Conservation (phyloP, 2,329 filamentous ascomycete genomes). For the Escovopsis sp. region DNA sequence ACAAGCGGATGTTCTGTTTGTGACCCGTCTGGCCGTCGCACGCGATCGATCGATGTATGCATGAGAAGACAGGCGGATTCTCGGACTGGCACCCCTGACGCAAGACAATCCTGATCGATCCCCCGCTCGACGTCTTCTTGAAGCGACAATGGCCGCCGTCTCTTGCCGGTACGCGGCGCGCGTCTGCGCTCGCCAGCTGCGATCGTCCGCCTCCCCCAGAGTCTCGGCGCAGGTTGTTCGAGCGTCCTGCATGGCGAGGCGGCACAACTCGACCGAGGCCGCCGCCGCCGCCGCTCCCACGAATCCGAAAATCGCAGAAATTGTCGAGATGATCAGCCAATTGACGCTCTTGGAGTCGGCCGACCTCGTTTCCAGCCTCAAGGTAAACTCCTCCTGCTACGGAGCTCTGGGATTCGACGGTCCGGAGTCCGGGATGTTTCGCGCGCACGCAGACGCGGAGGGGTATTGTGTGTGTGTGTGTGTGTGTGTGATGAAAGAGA, state of each 20-base stretch:
- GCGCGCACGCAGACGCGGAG: too few species aligned
- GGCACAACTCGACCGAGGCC: constrained; percentile 80
- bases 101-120: too few species aligned
- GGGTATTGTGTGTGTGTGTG: too few species aligned
- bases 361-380: constrained; percentile 84
- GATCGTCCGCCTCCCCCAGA: constrained; percentile 34
- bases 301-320: constrained; percentile 84
- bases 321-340: constrained; percentile 98
- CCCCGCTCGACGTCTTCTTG: background rate
- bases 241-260: constrained; percentile 39
- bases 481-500: too few species aligned
- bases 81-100: constrained; percentile 4
- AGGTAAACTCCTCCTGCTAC: constrained; percentile 42
- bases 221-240: constrained; percentile 33
- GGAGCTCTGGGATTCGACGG: background rate
- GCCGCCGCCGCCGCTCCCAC: constrained; percentile 22
- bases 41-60: constrained; percentile 1
- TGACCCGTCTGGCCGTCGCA: constrained; percentile 8
- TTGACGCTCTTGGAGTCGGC: constrained; percentile 96
- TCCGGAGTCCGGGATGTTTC: too few species aligned
- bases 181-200: constrained; percentile 49
- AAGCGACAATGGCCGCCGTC: constrained; percentile 38
- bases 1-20: background rate
- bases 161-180: constrained; percentile 49
- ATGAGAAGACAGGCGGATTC: constrained; percentile 11